Evolutionary conservation across 176 grass and related monocot species (phyloP).

Genomic region (Zizania latifolia): DNA sequence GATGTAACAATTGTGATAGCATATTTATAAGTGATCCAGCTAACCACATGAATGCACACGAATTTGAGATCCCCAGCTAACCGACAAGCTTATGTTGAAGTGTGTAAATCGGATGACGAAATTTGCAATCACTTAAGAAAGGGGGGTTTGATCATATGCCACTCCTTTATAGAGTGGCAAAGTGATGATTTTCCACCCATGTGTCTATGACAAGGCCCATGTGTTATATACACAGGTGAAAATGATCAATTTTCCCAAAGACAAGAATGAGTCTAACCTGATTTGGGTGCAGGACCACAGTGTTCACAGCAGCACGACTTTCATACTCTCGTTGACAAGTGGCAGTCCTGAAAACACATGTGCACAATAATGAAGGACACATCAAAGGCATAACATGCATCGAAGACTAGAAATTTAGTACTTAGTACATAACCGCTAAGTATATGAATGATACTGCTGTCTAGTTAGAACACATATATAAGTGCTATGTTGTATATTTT

Average conservation of each 20-base stretch:
- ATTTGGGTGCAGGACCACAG: conserved; percentile 93
- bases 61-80: not conserved
- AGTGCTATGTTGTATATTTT: not conserved
- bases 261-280: too few species aligned
- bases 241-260: too few species aligned
- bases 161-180: too few species aligned
- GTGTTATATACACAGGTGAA: too few species aligned
- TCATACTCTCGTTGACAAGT: conserved; percentile 96
- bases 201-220: too few species aligned
- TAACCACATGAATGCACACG: not conserved
- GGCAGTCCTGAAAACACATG: conserved; percentile 52
- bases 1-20: not conserved
- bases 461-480: not conserved
- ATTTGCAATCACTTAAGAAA: not conserved
- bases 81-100: conserved; percentile 7
- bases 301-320: conserved; percentile 92
- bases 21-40: not conserved
- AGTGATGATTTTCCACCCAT: too few species aligned
- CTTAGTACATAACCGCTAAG: not conserved
- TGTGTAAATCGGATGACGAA: not conserved
- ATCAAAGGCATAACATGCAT: conserved; percentile 4
- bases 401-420: not conserved
- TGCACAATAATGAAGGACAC: conserved; percentile 5
- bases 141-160: too few species aligned
- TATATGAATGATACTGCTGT: not conserved